These are phyloP conservation scores for Solanum appendiculatum DNA, from an alignment of 257 asterid genomes.

Conservation along the genomic window DNA sequence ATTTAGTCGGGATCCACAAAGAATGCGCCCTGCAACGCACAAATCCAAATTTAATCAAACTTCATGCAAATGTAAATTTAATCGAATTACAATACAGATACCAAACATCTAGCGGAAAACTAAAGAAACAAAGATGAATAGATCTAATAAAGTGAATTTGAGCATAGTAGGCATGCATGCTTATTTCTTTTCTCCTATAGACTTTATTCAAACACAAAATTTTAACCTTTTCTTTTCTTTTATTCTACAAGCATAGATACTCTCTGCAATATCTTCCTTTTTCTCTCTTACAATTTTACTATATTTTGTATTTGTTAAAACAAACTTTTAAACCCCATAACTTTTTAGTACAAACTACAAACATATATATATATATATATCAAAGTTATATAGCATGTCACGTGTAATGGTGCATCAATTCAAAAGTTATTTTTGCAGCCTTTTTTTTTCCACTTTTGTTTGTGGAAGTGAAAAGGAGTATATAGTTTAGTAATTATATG, in stretches of 20 bases:
- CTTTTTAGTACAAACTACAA: neutral
- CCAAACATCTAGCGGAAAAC: rapidly evolving
- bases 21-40: rapidly evolving
- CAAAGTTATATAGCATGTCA: conserved; percentile 3
- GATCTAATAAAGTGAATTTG: neutral
- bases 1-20: no score
- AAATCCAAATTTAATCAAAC: neutral
- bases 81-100: neutral
- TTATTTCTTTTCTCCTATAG: conserved; percentile 1
- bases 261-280: neutral
- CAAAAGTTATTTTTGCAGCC: conserved; percentile 18
- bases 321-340: neutral
- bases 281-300: neutral
- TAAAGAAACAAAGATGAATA: neutral
- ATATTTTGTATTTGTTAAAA: neutral
- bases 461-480: neutral
- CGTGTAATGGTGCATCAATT: conserved; percentile 12
- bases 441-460: conserved; percentile 8
- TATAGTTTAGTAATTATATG: neutral
- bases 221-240: conserved; percentile 5
- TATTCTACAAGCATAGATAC: neutral
- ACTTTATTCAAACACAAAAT: conserved; percentile 3
- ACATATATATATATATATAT: neutral
- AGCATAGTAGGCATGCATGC: neutral
- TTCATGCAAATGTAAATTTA: neutral